Evolutionary conservation across 176 grass and related monocot genomes (phyloP), one percentile per base, ranked within the genome.

Genomic region (Bonia amplexicaulis): DNA sequence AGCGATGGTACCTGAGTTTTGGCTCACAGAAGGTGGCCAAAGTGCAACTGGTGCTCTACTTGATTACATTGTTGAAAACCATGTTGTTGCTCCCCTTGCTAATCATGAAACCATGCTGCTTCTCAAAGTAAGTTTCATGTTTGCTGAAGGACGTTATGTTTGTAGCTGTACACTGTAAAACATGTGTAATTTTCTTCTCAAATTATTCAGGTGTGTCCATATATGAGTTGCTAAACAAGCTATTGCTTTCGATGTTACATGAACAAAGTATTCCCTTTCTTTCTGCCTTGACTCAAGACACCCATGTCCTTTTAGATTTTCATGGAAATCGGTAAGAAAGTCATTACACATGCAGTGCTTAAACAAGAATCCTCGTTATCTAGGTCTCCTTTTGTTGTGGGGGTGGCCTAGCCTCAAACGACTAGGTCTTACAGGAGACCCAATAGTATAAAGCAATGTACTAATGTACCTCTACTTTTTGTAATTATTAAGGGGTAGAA

Each of bases 21-120:
- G 95, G 95, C 89, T 95, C 76, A 93, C 95, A 46, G 90, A 95
- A 92, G 91, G 95, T 79, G 95, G 95, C 41, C 95, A 98, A 88
- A 98, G 92, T 89, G 95, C 95, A 88, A 98, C 91, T 49, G 95
- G 95, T 63, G 93, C 93, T 76, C 85, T 98, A 73, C 80, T 95
- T 31, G 93, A 98, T 93, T 84, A 93, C 83, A 87, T 93, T 82
- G 77, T 89, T 57, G 82, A 93, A 88, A 95, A 88, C 69, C 93
- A 98, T 91, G 51, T 66, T 45, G 95, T 89, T 13, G 83, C 91
- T 82, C 87, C 95, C 78, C 84, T 98, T 78, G 86, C 89, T 52
- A 93, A 95, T 76, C n/a, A n/a, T n/a, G n/a, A n/a, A n/a, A n/a
- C n/a, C 93, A 81, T 51, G 91, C 91, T 87, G 89, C 95, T 82